A percentile compares a stretch with the other conserved stretches of the same genome.
Evolutionary conservation across 148 eudicot species (phyloP).

Genomic region (Chenopodium quinoa): DNA sequence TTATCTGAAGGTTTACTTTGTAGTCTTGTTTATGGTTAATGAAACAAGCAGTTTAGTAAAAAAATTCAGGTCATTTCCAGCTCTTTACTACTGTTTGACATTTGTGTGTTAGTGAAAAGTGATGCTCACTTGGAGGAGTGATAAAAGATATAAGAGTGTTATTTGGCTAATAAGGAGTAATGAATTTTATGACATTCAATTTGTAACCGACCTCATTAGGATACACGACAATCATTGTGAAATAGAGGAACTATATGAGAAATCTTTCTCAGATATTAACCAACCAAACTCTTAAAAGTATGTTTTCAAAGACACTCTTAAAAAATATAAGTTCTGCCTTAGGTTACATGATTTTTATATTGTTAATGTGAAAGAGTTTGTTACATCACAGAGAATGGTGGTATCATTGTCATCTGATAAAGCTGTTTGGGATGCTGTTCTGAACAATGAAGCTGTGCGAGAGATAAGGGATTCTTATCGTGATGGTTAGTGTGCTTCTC

Average conservation of each 20-base stretch:
- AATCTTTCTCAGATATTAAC: too few relatives aligned
- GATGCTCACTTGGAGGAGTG: too few relatives aligned
- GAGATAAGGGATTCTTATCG: constrained; percentile 58
- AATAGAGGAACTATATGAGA: neutral
- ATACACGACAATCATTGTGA: neutral
- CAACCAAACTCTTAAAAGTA: too few relatives aligned
- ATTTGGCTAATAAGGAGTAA: neutral
- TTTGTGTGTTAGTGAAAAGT: too few relatives aligned
- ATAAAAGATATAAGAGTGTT: neutral
- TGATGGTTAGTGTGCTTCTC: constrained; percentile 45
- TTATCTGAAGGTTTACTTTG: neutral
- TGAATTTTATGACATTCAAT: neutral
- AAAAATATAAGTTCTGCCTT: neutral
- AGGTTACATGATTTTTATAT: neutral
- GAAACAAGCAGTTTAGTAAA: neutral
- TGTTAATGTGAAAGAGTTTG: constrained; percentile 14
- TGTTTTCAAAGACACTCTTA: too few relatives aligned
- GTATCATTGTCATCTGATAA: constrained; percentile 70
- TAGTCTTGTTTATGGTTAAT: neutral
- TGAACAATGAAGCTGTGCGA: constrained; percentile 80
- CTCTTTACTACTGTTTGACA: neutral
- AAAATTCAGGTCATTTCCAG: neutral
- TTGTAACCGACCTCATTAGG: neutral
- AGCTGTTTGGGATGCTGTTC: constrained; percentile 84
- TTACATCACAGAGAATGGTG: constrained; percentile 66